A percentile compares a stretch with the other conserved stretches of the same genome.
phyloP scores from a whole-genome alignment of 2,329 filamentous ascomycete genomes.

The Trichocomaceae sp. region DNA sequence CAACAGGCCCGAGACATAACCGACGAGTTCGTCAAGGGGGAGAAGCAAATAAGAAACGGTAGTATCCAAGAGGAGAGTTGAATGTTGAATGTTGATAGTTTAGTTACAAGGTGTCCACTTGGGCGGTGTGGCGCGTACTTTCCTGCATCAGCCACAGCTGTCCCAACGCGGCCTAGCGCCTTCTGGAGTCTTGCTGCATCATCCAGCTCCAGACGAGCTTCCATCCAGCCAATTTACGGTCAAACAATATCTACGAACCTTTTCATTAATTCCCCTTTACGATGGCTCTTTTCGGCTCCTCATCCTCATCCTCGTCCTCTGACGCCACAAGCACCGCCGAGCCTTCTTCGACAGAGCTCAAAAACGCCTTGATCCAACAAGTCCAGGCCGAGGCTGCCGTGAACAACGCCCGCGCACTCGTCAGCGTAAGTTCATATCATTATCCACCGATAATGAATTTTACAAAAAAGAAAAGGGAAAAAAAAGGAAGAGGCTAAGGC shows the following conservation, averaged over 20 bases:
- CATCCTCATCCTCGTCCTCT: conserved; percentile 26
- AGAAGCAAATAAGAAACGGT: neutral
- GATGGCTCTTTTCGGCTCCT: conserved; percentile 37
- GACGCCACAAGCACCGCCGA: conserved; percentile 14
- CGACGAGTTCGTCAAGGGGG: neutral
- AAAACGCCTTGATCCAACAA: conserved; percentile 57
- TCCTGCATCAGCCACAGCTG: neutral
- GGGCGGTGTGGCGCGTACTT: neutral
- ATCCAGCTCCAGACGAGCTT: no score
- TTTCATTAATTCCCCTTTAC: conserved; percentile 7
- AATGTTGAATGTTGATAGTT: no score
- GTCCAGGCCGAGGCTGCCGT: conserved; percentile 59
- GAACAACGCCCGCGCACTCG: conserved; percentile 62
- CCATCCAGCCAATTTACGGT: neutral
- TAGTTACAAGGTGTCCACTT: neutral
- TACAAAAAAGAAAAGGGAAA: neutral
- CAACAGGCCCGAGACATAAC: conserved; percentile 4
- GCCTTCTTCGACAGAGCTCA: conserved; percentile 27
- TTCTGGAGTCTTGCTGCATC: no score
- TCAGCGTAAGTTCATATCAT: conserved; percentile 63
- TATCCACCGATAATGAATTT: no score
- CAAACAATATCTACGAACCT: neutral
- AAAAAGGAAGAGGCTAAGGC: neutral
- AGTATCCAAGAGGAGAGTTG: neutral
- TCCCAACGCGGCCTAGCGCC: neutral